Conservation (phyloP, 2,329 filamentous ascomycete species). For the Ambrosiella xylebori region DNA sequence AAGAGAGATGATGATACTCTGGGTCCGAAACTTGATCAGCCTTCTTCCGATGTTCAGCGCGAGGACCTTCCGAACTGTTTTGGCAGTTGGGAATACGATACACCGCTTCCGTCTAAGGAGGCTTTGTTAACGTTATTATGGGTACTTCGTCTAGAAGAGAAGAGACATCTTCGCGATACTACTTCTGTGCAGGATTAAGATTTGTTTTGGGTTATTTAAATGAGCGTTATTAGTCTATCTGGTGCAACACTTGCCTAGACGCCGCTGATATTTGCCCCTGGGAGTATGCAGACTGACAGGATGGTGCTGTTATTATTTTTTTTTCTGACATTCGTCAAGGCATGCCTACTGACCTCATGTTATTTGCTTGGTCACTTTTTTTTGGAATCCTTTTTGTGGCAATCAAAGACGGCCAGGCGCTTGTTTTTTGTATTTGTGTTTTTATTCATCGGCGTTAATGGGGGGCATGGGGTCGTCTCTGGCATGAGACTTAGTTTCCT, state of each 20-base stretch:
- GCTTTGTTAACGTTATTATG: conserved; percentile 31
- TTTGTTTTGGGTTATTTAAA: too few species aligned
- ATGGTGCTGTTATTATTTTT: neutral
- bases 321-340: conserved; percentile 1
- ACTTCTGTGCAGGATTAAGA: conserved; percentile 9
- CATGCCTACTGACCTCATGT: conserved; percentile 2
- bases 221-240: too few species aligned
- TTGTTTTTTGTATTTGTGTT: conserved; percentile 1
- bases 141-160: conserved; percentile 27
- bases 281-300: neutral
- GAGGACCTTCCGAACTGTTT: conserved; percentile 21
- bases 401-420: neutral
- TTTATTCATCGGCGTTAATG: neutral
- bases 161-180: conserved; percentile 16
- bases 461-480: conserved; percentile 1
- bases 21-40: conserved; percentile 22
- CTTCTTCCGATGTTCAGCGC: conserved; percentile 22
- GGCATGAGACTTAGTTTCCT: neutral
- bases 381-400: neutral
- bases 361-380: conserved; percentile 1
- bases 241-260: too few species aligned
- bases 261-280: neutral
- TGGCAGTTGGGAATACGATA: conserved; percentile 17
- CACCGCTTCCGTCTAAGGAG: conserved; percentile 28
- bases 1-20: conserved; percentile 30